Percentiles rank a stretch among this genome's conserved stretches.
phyloP scores from a whole-genome alignment of 2,329 filamentous ascomycete species.

The Colletotrichum incanum region DNA sequence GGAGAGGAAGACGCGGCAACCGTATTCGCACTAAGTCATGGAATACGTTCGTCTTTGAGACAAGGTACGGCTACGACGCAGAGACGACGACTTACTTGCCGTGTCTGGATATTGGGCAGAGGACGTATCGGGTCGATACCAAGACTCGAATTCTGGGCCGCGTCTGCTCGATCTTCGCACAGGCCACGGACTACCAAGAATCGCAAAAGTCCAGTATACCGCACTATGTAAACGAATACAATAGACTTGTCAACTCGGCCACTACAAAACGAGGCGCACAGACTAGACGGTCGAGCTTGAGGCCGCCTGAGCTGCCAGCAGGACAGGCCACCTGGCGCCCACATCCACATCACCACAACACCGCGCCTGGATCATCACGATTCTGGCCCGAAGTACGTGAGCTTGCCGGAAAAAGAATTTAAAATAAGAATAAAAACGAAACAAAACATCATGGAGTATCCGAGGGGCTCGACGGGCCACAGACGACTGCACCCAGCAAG shows the following conservation, averaged over 20 bases:
- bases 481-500: not conserved
- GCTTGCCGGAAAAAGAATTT: too few relatives aligned
- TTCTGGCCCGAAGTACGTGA: not conserved
- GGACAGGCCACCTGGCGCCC: conserved; percentile 16
- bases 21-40: not conserved
- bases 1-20: not conserved
- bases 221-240: not conserved
- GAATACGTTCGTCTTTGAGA: not conserved
- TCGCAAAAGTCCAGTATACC: not conserved
- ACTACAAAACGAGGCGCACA: conserved; percentile 9
- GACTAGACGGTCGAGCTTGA: conserved; percentile 11
- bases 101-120: conserved; percentile 7
- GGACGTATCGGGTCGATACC: conserved; percentile 3
- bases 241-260: not conserved
- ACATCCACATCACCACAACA: conserved; percentile 6
- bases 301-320: conserved; percentile 6
- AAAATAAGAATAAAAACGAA: not conserved
- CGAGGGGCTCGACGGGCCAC: conserved; percentile 18
- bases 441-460: not conserved
- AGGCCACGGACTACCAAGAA: not conserved
- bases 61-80: not conserved
- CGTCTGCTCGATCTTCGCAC: conserved; percentile 6
- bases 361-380: not conserved
- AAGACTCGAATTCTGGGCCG: conserved; percentile 1
- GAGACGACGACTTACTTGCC: conserved; percentile 25